These are phyloP conservation scores for Coemansia sp. DNA, from an alignment of 192 early-diverging fungal species.

Conservation along the genomic window DNA sequence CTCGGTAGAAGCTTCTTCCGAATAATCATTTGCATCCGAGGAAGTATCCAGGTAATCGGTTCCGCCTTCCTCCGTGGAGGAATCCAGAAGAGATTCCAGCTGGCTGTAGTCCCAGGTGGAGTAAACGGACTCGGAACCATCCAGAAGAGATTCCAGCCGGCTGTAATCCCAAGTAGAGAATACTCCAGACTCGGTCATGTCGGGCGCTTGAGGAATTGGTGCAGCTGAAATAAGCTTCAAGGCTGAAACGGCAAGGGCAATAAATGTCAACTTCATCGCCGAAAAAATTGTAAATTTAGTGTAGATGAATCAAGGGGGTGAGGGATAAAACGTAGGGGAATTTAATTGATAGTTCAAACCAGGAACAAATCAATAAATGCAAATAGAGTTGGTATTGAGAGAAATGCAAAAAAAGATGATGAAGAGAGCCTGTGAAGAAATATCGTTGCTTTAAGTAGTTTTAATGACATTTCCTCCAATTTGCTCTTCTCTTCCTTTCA, in stretches of 20 bases:
- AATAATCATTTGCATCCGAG: not conserved
- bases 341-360: too few species aligned
- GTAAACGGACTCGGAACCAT: constrained; percentile 2
- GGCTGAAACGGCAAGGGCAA: not conserved
- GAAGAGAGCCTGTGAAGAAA: too few species aligned
- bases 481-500: too few species aligned
- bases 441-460: too few species aligned
- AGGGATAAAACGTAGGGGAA: too few species aligned
- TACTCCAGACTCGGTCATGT: not conserved
- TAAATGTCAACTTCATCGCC: not conserved
- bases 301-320: too few species aligned
- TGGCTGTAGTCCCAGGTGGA: constrained; percentile 11
- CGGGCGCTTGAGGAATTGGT: not conserved
- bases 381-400: too few species aligned
- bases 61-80: not conserved
- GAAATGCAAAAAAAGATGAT: too few species aligned
- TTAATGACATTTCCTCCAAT: too few species aligned
- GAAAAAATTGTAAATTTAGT: too few species aligned
- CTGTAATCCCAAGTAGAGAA: constrained; percentile 10
- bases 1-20: too few species aligned
- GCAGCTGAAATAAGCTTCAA: not conserved
- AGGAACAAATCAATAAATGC: too few species aligned
- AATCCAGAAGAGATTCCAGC: constrained; percentile 9
- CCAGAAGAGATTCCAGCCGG: constrained; percentile 11
- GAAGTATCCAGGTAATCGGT: not conserved